phyloP scores from a whole-genome alignment of 2,329 filamentous ascomycete species.

The Cercospora zeina region DNA sequence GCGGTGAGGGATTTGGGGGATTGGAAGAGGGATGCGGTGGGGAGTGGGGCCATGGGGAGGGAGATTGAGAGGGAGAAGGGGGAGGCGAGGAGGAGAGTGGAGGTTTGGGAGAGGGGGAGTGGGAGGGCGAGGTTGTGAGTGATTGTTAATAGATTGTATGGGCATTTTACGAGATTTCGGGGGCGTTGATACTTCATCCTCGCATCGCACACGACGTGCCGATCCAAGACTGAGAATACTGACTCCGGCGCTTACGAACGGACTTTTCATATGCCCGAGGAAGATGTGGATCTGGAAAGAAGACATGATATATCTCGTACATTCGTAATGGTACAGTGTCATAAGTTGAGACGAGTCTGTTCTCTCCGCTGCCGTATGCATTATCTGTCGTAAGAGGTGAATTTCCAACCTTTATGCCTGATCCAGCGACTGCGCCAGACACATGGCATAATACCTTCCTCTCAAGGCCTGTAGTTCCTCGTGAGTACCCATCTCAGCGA shows the following conservation, averaged over 20 bases:
- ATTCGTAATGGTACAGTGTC: neutral
- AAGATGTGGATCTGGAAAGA: neutral
- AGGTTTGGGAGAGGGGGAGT: constrained; percentile 31
- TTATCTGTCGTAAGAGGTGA: neutral
- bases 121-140: constrained; percentile 33
- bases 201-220: too few relatives aligned
- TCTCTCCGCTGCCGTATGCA: neutral
- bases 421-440: constrained; percentile 47
- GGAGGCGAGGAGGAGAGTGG: constrained; percentile 30
- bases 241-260: too few relatives aligned
- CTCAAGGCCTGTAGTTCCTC: constrained; percentile 42
- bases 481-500: constrained; percentile 46
- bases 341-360: neutral
- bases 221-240: too few relatives aligned
- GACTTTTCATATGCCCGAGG: too few relatives aligned
- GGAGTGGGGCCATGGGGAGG: constrained; percentile 54
- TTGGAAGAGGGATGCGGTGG: constrained; percentile 49
- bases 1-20: constrained; percentile 59
- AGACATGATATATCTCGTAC: neutral
- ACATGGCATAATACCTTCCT: constrained; percentile 50
- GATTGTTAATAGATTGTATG: too few relatives aligned
- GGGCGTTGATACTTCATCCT: too few relatives aligned
- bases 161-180: too few relatives aligned
- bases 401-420: constrained; percentile 23
- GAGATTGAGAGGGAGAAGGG: constrained; percentile 39